These are phyloP conservation scores for Sisymbrium irio DNA, from an alignment of 345 rosid genomes.

Conservation along the genomic window DNA sequence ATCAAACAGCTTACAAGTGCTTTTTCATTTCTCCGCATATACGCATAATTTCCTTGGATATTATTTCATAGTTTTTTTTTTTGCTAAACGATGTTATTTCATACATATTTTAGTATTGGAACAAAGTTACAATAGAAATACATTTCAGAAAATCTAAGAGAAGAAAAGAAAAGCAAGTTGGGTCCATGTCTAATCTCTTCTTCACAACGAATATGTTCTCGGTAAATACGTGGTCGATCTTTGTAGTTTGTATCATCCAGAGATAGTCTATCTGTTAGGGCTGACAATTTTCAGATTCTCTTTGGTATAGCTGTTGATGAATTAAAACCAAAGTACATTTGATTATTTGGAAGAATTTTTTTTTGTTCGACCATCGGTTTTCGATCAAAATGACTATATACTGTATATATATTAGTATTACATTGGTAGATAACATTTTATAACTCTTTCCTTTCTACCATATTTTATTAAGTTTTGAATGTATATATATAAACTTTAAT, in stretches of 20 bases:
- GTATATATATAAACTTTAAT: neutral
- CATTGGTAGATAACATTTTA: too few relatives aligned
- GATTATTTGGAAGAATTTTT: neutral
- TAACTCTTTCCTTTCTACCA: neutral
- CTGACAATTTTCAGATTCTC: neutral
- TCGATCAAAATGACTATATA: neutral
- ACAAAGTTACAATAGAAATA: neutral
- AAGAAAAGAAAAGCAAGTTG: constrained; percentile 16
- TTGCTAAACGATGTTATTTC: constrained; percentile 37
- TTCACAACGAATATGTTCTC: constrained; percentile 25
- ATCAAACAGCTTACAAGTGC: constrained; percentile 20
- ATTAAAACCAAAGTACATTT: neutral
- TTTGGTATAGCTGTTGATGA: neutral
- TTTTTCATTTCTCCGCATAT: constrained; percentile 32
- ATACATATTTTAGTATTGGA: neutral
- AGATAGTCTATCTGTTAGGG: neutral
- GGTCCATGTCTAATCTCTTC: constrained; percentile 25
- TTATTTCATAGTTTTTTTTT: constrained; percentile 31
- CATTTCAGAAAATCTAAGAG: constrained; percentile 1
- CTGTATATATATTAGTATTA: neutral
- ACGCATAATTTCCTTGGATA: constrained; percentile 37
- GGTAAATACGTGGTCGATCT: neutral
- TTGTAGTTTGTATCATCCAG: neutral
- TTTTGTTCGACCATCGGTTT: neutral
- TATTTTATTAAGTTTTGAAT: neutral